Conservation (phyloP, 1,284 basidiomycete species). For the Ceratobasidium sp. region DNA sequence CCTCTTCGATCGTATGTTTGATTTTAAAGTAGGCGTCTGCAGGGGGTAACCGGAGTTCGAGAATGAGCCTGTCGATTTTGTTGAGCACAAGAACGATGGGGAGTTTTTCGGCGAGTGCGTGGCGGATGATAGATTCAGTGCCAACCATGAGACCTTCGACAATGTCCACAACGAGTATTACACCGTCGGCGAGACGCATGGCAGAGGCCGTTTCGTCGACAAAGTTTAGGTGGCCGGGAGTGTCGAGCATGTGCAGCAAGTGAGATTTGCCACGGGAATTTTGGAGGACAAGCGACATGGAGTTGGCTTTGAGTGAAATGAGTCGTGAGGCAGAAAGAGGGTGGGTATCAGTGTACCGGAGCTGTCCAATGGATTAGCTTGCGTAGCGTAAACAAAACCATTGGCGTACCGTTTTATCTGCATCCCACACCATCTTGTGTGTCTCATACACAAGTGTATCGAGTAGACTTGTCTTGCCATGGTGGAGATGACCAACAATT, state of each 20-base stretch:
- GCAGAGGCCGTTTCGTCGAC: conserved; percentile 93
- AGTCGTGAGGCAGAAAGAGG: conserved; percentile 84
- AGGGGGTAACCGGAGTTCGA: conserved; percentile 95
- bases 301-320: conserved; percentile 96
- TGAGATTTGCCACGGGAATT: conserved; percentile 93
- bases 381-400: background rate
- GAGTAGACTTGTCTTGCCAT: conserved; percentile 95
- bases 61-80: conserved; percentile 96
- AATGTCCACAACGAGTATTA: conserved; percentile 92
- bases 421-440: conserved; percentile 92
- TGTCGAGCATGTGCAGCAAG: conserved; percentile 93
- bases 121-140: conserved; percentile 83
- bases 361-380: conserved; percentile 51
- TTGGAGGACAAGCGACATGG: conserved; percentile 90
- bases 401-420: conserved; percentile 75
- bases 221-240: conserved; percentile 98
- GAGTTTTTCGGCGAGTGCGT: conserved; percentile 86
- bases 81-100: conserved; percentile 95
- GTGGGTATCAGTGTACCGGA: conserved; percentile 96
- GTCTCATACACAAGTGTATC: conserved; percentile 98
- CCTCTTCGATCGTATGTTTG: conserved; percentile 98
- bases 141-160: conserved; percentile 94
- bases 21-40: conserved; percentile 98
- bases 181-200: conserved; percentile 90
- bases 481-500: conserved; percentile 94